Evolutionary conservation across 148 eudicot species (phyloP), one percentile per base, ranked within the genome.

Genomic region (Rhododendron simsii): DNA sequence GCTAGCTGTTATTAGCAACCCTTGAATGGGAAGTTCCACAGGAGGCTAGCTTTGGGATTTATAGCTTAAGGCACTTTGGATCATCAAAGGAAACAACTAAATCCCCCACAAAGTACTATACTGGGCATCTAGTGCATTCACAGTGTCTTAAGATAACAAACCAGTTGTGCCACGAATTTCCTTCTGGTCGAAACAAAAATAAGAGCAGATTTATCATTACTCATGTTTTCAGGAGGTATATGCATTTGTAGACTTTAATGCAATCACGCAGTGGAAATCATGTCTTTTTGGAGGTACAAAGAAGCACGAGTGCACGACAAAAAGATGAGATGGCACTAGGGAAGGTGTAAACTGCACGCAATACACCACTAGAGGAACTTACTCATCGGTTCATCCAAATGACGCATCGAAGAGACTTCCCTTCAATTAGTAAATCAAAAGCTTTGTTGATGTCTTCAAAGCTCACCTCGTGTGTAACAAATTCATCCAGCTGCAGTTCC

Each of bases 381-480:
- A 75, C 18, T 87, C 75, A 84, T 81, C 87, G 77, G 53, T 94
- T 91, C 99, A 96, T 95, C 95, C 96, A 96, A 57, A 96, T 83
- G 71, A 95, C 91, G 61, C 98, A 95, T 33, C 95, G 91, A 47
- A 96, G 91, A 86, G 95, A 90, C 84, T 93, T 92, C 20, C 98
- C 98, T 75, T 91, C 84, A 9, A 81, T 18, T 4, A 96, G 94
- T 48, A 93, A 84, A 76, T 95, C 94, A 80, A 94, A 92, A 86
- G 98, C 98, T 84, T 91, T 90, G 85, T 96, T 96, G 83, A 95
- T 92, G 57, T 96, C 95, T 76, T 92, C 94, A 79, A 96, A 90
- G 30, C 85, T 90, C 86, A 93, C 88, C 91, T 95, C 98, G 74
- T 93, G 96, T 1, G 95, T 93, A 14, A 94, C 93, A 88, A 95